Conservation (phyloP, 805 yeast species). For the Candida boleticola region DNA sequence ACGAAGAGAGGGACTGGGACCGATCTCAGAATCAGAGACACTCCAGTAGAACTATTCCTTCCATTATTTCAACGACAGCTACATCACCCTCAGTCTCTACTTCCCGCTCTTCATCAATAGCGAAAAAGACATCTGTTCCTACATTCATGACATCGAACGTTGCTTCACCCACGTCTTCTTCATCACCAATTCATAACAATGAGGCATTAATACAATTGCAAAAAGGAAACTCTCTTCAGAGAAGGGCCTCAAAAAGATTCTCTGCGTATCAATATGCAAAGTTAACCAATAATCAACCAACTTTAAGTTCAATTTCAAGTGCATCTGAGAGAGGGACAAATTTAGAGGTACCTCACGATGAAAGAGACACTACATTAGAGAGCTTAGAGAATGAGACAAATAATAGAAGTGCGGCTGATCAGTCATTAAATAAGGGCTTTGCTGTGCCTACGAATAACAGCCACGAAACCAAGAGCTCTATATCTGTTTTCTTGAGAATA, state of each 20-base stretch:
- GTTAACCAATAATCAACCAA: conserved; percentile 46
- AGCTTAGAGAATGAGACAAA: not conserved
- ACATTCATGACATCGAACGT: too few species aligned
- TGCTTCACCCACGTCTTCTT: too few species aligned
- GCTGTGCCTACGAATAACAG: too few species aligned
- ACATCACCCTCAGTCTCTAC: not conserved
- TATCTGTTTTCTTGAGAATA: conserved; percentile 46
- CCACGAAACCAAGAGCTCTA: too few species aligned
- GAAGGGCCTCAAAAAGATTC: conserved; percentile 91
- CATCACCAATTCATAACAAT: not conserved
- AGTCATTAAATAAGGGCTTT: not conserved
- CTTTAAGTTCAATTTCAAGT: not conserved
- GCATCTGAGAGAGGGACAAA: not conserved
- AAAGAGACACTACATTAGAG: not conserved
- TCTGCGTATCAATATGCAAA: conserved; percentile 92
- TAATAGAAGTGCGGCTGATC: not conserved
- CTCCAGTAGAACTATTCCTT: conserved; percentile 6
- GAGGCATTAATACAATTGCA: conserved; percentile 79
- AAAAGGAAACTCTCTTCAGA: conserved; percentile 75
- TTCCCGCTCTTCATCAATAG: not conserved
- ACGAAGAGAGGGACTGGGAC: not conserved
- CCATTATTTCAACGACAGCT: too few species aligned
- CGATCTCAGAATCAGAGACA: not conserved
- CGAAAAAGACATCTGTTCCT: too few species aligned
- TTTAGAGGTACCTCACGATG: not conserved